Conservation (phyloP, 179 eudicot species). For the Silene coronaria region DNA sequence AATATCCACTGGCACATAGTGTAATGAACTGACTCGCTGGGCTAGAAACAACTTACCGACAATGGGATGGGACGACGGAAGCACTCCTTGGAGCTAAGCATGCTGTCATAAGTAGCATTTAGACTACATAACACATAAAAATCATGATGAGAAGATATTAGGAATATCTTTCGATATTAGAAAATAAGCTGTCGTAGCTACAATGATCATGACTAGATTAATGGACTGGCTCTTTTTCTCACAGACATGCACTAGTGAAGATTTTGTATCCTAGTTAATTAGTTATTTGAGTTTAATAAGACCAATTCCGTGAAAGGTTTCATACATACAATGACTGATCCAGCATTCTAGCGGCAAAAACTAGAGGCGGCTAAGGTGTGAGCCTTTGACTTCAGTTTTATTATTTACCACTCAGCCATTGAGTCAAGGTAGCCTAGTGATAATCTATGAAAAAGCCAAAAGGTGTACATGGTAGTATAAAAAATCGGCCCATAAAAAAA, state of each 20-base stretch:
- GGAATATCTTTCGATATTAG: neutral
- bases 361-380: too few species aligned
- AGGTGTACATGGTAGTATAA: too few species aligned
- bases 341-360: too few species aligned
- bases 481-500: too few species aligned
- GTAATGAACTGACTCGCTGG: neutral
- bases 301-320: neutral
- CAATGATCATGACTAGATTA: neutral
- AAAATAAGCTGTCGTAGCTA: neutral
- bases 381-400: too few species aligned
- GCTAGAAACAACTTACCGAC: constrained; percentile 40
- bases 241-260: neutral
- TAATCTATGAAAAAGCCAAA: neutral
- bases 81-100: constrained; percentile 54
- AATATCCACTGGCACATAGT: constrained; percentile 4
- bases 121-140: constrained; percentile 36
- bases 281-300: neutral
- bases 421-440: neutral
- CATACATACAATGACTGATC: too few species aligned
- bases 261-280: neutral
- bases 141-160: constrained; percentile 6
- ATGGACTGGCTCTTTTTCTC: neutral
- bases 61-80: constrained; percentile 63
- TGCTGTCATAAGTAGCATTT: constrained; percentile 55
- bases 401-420: neutral